phyloP scores from a whole-genome alignment of 2,329 filamentous ascomycete species.

The Monosporascus sp. region DNA sequence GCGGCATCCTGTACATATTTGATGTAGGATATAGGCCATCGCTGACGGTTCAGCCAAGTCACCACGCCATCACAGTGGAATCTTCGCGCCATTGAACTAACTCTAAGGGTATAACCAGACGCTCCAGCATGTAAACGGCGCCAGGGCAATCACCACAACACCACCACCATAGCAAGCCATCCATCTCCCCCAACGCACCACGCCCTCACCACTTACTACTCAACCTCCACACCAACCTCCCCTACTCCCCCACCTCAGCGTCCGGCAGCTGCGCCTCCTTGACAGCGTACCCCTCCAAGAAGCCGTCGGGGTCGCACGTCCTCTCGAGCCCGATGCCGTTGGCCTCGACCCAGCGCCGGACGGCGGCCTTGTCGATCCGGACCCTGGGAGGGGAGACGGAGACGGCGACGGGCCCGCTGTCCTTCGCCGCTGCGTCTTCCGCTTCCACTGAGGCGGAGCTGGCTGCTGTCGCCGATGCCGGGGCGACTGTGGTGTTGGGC shows the following conservation, averaged over 20 bases:
- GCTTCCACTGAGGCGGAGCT: neutral
- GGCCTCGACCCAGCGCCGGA: conserved; percentile 61
- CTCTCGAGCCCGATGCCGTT: conserved; percentile 59
- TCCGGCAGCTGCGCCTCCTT: conserved; percentile 28
- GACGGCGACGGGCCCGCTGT: neutral
- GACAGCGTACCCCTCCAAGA: conserved; percentile 61
- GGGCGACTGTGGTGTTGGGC: conserved; percentile 11
- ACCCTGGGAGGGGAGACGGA: conserved; percentile 33
- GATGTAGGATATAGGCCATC: no score
- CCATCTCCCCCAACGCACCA: no score
- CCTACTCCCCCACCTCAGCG: conserved; percentile 27
- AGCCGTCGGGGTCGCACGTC: conserved; percentile 69
- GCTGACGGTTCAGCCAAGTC: no score
- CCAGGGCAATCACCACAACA: no score
- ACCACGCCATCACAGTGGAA: no score
- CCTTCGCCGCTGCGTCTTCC: neutral
- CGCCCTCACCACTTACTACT: neutral
- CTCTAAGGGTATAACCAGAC: no score
- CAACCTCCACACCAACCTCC: neutral
- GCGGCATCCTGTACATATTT: no score
- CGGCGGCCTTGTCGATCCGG: conserved; percentile 45
- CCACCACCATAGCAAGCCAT: no score
- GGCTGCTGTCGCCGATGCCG: conserved; percentile 8
- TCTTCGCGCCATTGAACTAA: no score
- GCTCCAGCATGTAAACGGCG: no score